Base-by-base conservation (phyloP, 768 basidiomycete species). In the Lactarius hengduanensis region DNA sequence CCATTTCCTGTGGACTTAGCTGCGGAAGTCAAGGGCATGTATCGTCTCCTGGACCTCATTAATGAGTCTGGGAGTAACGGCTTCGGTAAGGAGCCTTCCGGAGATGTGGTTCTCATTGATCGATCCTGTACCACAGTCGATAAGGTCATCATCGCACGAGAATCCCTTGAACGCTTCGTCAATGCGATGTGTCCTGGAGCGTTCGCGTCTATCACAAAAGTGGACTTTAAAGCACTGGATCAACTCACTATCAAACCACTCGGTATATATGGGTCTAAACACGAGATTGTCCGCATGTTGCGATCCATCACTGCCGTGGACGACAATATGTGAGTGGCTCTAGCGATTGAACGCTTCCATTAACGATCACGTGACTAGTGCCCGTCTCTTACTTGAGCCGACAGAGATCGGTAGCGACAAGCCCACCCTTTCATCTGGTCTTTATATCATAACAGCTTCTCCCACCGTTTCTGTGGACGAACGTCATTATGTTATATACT, bases 81-180 rank as follows among this genome's bases (percentile, higher is more conserved):
- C 1, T 75, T 83, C 3, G 84, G 85, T 83, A 65, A 66, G 77
- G 63, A 6, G 1, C 45, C 28, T n/a, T 10, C 26, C 4, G n/a
- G 4, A 10, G 20, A 28, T 57, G 28, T n/a, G 30, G 10, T 18
- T 1, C 32, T 45, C 43, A 15, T 18, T 38, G 7, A 55, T 47
- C 13, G 20, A 34, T 32, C 65, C 26, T 53, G 5, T 26, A 3
- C 5, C 1, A 7, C 6, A 85, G 86, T 85, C 53, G 84, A 86
- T 64, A 87, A 87, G 70, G 80, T 87, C 40, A 82, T 87, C 73
- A 87, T 87, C 36, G 77, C 77, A 2, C 83, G 84, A 72, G 75
- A 79, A 3, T 81, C 83, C 0, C 73, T 87, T 9, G 73, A 75
- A 66, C 65, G 74, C 9, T 80, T 86, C 58, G 78, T 84, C 68